phyloP scores from a whole-genome alignment of 2,329 filamentous ascomycete genomes.

The Colletotrichum sublineola region DNA sequence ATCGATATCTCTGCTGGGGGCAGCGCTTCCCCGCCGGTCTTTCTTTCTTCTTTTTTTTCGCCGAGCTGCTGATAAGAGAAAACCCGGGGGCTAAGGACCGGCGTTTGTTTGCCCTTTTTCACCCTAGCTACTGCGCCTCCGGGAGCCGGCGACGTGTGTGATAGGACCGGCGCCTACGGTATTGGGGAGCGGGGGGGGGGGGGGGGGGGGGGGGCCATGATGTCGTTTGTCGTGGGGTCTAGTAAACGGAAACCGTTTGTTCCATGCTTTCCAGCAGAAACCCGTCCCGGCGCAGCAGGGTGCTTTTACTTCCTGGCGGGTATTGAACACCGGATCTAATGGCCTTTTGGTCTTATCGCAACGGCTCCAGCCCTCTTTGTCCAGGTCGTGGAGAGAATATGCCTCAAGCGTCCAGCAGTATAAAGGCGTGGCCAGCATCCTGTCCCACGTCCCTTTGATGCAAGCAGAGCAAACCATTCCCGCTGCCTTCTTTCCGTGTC shows the following conservation, averaged over 20 bases:
- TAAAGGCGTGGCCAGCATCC: slow-evolving; percentile 6
- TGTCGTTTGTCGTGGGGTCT: background rate
- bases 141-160: slow-evolving; percentile 18
- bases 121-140: background rate
- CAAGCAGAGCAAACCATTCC: background rate
- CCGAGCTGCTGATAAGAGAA: slow-evolving; percentile 37
- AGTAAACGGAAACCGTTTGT: background rate
- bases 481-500: background rate
- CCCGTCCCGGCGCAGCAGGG: background rate
- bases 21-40: background rate
- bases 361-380: background rate
- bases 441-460: background rate
- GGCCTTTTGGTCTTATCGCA: slow-evolving; percentile 12
- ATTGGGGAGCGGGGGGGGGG: background rate
- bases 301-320: background rate
- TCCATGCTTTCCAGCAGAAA: slow-evolving; percentile 2
- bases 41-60: background rate
- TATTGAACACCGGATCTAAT: slow-evolving; percentile 11
- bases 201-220: slow-evolving; percentile 12
- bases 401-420: background rate
- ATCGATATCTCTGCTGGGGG: slow-evolving; percentile 7
- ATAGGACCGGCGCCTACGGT: slow-evolving; percentile 8
- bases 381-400: too few species aligned
- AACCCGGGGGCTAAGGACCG: background rate
- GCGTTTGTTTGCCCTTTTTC: background rate